These are phyloP conservation scores for Chrysoporthe cubensis DNA, from an alignment of 2,329 filamentous ascomycete genomes.

Conservation along the genomic window DNA sequence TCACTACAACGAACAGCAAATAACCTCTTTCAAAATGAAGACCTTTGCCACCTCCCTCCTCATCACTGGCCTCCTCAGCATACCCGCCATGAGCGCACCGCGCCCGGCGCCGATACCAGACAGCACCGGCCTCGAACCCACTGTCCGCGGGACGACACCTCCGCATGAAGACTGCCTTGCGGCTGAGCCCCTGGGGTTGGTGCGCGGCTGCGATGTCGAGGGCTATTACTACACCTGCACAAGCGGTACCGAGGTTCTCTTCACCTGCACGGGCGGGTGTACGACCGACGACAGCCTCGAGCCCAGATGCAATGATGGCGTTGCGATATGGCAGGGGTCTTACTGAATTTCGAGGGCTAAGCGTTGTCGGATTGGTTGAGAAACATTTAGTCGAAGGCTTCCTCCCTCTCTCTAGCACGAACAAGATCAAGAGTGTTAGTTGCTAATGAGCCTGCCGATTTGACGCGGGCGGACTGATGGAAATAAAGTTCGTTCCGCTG, in stretches of 20 bases:
- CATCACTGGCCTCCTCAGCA: neutral
- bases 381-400: too few relatives aligned
- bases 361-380: too few relatives aligned
- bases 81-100: neutral
- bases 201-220: neutral
- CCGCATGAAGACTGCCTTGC: neutral
- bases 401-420: too few relatives aligned
- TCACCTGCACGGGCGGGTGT: conserved; percentile 7
- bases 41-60: neutral
- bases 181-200: neutral
- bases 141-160: neutral
- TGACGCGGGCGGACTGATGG: neutral
- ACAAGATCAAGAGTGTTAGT: neutral
- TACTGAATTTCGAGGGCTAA: neutral
- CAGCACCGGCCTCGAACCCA: neutral
- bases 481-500: neutral
- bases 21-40: neutral
- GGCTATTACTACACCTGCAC: conserved; percentile 11
- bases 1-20: neutral
- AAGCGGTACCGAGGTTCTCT: neutral
- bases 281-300: neutral
- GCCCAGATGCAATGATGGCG: neutral
- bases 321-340: neutral
- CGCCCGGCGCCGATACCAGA: neutral
- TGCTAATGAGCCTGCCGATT: neutral